phyloP scores from a whole-genome alignment of 495 filamentous ascomycete genomes.

The Bacidia gigantensis region DNA sequence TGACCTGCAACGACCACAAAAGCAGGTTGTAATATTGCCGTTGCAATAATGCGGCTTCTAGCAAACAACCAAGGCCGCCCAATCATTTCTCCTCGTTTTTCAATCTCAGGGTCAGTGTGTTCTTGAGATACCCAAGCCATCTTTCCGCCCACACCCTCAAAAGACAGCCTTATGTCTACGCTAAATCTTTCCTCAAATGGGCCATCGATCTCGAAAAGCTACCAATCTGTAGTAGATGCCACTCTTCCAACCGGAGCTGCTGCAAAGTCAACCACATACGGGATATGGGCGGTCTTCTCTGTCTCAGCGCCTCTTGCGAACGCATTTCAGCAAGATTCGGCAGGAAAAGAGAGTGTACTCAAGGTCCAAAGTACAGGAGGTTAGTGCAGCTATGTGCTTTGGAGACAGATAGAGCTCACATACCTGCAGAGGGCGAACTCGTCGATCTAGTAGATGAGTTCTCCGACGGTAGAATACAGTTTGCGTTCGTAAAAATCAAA shows the following conservation, averaged over 20 bases:
- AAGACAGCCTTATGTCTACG: constrained; percentile 52
- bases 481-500: constrained; percentile 91
- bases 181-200: constrained; percentile 87
- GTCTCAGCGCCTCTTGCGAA: constrained; percentile 81
- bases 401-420: constrained; percentile 1
- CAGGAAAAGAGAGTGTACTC: constrained; percentile 79
- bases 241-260: constrained; percentile 48
- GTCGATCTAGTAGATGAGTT: constrained; percentile 95
- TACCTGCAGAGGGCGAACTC: constrained; percentile 67
- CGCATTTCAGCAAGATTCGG: constrained; percentile 73
- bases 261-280: constrained; percentile 55
- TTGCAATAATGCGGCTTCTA: too few relatives aligned
- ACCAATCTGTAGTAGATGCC: constrained; percentile 73
- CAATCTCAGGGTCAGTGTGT: too few relatives aligned
- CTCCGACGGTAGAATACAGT: constrained; percentile 90
- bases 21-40: too few relatives aligned
- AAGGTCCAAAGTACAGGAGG: constrained; percentile 88
- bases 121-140: neutral
- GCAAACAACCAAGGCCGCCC: too few relatives aligned
- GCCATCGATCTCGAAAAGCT: constrained; percentile 82
- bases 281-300: constrained; percentile 81
- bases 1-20: too few relatives aligned
- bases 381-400: constrained; percentile 26
- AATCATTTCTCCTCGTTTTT: too few relatives aligned
- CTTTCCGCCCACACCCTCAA: neutral